Evolutionary conservation across 495 filamentous ascomycete genomes (phyloP).

Genomic region (Penicillium robsamsonii): DNA sequence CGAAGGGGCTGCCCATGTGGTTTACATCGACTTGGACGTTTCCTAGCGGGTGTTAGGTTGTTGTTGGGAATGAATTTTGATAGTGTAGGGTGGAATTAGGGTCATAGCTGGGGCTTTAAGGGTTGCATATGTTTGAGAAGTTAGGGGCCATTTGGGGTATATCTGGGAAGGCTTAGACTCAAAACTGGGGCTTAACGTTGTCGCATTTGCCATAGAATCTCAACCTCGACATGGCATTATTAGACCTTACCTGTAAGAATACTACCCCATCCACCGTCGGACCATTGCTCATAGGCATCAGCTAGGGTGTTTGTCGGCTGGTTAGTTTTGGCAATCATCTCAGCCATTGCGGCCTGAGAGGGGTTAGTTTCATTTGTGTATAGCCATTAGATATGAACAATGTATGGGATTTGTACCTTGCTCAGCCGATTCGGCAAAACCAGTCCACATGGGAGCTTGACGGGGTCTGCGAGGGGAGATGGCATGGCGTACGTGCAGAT

Average conservation of each 20-base stretch:
- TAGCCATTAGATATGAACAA: neutral
- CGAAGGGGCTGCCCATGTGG: conserved; percentile 45
- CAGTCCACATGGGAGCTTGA: conserved; percentile 52
- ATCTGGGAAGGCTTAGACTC: too few species aligned
- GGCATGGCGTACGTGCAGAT: conserved; percentile 20
- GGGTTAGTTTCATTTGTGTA: neutral
- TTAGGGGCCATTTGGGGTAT: too few species aligned
- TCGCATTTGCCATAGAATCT: neutral
- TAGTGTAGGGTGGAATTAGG: neutral
- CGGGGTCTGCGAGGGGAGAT: conserved; percentile 37
- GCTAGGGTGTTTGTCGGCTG: conserved; percentile 34
- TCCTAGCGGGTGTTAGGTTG: conserved; percentile 26
- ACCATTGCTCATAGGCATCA: conserved; percentile 49
- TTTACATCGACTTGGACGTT: conserved; percentile 58
- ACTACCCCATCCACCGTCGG: conserved; percentile 49
- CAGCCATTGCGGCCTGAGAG: conserved; percentile 49
- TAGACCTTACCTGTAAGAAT: conserved; percentile 39
- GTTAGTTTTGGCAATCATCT: conserved; percentile 36
- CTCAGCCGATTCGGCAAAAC: conserved; percentile 51
- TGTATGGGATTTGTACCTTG: conserved; percentile 37
- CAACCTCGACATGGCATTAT: neutral
- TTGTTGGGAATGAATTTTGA: neutral
- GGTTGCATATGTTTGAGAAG: too few species aligned
- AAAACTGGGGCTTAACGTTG: neutral
- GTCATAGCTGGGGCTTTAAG: neutral